Conservation (phyloP, 345 rosid genomes). For the Rhizophora mangle region DNA sequence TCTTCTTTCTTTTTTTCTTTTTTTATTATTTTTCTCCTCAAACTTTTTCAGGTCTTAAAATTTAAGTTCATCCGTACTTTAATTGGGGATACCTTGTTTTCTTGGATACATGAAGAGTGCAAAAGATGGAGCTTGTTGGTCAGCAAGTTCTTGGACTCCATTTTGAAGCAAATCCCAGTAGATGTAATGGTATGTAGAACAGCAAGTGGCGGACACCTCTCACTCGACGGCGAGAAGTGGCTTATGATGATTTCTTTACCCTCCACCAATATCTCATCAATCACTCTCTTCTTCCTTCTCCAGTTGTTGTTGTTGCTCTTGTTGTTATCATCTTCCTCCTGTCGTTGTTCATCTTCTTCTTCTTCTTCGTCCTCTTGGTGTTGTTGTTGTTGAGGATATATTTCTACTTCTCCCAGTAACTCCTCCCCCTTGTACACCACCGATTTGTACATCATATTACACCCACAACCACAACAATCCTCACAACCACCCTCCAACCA, state of each 20-base stretch:
- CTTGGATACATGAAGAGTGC: constrained; percentile 75
- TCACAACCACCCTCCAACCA: not conserved
- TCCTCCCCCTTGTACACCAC: constrained; percentile 62
- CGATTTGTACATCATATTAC: constrained; percentile 56
- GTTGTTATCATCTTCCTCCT: constrained; percentile 23
- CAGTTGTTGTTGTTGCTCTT: constrained; percentile 12
- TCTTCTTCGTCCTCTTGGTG: constrained; percentile 30
- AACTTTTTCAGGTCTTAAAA: constrained; percentile 14
- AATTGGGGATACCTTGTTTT: constrained; percentile 80
- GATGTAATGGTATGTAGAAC: constrained; percentile 76
- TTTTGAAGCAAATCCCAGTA: constrained; percentile 84
- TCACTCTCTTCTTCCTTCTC: constrained; percentile 36
- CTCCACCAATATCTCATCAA: constrained; percentile 49
- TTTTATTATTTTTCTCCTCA: not conserved
- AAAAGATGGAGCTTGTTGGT: constrained; percentile 57
- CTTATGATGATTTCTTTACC: constrained; percentile 61
- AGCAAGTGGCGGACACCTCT: constrained; percentile 94
- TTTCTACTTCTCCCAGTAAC: constrained; percentile 74
- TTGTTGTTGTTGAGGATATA: constrained; percentile 46
- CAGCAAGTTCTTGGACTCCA: constrained; percentile 57
- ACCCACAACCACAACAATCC: not conserved
- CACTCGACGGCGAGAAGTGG: constrained; percentile 69
- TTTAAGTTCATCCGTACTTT: constrained; percentile 5
- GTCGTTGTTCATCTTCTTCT: constrained; percentile 9
- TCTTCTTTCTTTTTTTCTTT: no score